These are phyloP conservation scores for Daldinia sp. DNA, from an alignment of 2,329 filamentous ascomycete genomes.

Conservation along the genomic window DNA sequence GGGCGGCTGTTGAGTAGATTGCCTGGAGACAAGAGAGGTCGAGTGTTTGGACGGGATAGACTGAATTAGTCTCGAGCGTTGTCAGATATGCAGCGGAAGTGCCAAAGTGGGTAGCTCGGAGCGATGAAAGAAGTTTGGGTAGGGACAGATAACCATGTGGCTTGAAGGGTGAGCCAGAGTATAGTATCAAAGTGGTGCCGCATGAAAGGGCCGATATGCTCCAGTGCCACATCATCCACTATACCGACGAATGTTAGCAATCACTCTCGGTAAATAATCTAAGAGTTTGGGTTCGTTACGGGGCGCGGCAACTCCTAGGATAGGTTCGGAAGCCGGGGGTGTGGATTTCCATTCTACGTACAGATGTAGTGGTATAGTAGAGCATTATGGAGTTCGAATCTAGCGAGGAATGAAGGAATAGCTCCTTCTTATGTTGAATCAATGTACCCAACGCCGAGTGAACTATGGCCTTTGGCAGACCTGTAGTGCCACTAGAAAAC, in stretches of 20 bases:
- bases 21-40: constrained; percentile 75
- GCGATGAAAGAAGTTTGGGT: constrained; percentile 80
- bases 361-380: constrained; percentile 90
- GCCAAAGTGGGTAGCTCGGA: constrained; percentile 90
- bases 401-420: constrained; percentile 86
- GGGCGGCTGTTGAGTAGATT: constrained; percentile 94
- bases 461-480: constrained; percentile 89
- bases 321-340: not conserved
- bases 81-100: constrained; percentile 95
- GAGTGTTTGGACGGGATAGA: constrained; percentile 65
- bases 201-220: constrained; percentile 84
- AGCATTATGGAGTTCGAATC: constrained; percentile 76
- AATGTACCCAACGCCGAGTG: constrained; percentile 91
- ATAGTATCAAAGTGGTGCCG: constrained; percentile 84
- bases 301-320: not conserved
- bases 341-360: not conserved
- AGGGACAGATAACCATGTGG: constrained; percentile 82
- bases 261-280: not conserved
- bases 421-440: constrained; percentile 97
- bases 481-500: constrained; percentile 91
- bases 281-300: too few relatives aligned
- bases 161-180: constrained; percentile 90
- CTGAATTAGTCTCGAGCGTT: constrained; percentile 80
- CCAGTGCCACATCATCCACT: constrained; percentile 99
- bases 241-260: not conserved